phyloP scores from a whole-genome alignment of 2,329 filamentous ascomycete genomes.

The Apiospora hydei region DNA sequence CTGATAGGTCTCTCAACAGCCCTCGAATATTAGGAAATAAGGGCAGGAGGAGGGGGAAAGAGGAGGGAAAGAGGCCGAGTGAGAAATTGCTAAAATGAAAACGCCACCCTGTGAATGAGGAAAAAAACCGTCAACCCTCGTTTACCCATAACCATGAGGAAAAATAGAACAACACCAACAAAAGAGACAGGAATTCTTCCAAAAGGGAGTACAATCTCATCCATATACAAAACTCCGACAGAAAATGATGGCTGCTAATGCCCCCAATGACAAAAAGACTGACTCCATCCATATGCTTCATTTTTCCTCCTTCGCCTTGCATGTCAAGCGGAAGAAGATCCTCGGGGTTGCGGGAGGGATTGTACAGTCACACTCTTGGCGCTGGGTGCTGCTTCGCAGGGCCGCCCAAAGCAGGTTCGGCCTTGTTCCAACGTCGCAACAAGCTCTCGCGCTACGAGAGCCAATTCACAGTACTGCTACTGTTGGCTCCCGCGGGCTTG shows the following conservation, averaged over 20 bases:
- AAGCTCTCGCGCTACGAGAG: conserved; percentile 39
- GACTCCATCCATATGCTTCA: conserved; percentile 19
- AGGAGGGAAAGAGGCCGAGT: background rate
- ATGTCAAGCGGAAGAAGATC: background rate
- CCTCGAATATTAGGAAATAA: background rate
- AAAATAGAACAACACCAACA: conserved; percentile 13
- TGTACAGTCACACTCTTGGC: conserved; percentile 13
- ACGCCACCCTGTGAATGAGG: background rate
- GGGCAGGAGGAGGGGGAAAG: background rate
- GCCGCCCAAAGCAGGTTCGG: conserved; percentile 21
- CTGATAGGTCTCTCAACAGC: background rate
- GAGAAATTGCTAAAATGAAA: conserved; percentile 12
- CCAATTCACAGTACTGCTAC: conserved; percentile 37
- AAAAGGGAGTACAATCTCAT: conserved; percentile 11
- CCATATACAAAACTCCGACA: conserved; percentile 22
- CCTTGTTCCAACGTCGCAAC: conserved; percentile 29
- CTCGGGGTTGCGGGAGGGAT: background rate
- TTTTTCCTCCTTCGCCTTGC: background rate
- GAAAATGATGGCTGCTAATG: conserved; percentile 5
- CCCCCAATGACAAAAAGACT: conserved; percentile 18
- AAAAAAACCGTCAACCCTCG: background rate
- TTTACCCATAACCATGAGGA: conserved; percentile 18
- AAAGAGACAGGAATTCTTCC: conserved; percentile 1
- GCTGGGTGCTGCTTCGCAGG: conserved; percentile 20
- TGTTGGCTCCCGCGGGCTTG: background rate